phyloP scores from a whole-genome alignment of 176 grass and related monocot species.

The Aegilops umbellulata region DNA sequence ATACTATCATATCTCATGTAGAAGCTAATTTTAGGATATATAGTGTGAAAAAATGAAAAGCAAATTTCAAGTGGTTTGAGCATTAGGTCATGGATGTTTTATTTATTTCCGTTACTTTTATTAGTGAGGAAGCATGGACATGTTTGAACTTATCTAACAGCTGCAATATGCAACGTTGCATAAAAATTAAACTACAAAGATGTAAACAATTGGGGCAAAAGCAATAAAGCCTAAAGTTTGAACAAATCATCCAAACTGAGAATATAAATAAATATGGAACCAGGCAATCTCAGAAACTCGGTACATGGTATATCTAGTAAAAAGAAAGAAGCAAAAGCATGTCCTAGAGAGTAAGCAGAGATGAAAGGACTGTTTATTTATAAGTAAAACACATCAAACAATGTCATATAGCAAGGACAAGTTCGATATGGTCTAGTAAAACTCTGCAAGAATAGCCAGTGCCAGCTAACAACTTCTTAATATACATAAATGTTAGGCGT shows the following conservation, averaged over 20 bases:
- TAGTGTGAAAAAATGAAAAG: not conserved
- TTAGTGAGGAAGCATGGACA: not conserved
- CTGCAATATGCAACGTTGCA: not conserved
- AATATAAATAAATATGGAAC: slow-evolving; percentile 12
- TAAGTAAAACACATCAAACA: not conserved
- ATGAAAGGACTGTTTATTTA: not conserved
- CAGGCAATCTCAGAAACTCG: not conserved
- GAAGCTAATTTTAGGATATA: slow-evolving; percentile 2
- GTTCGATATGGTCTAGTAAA: not conserved
- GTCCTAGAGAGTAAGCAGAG: not conserved
- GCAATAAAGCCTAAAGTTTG: not conserved
- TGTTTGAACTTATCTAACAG: slow-evolving; percentile 1
- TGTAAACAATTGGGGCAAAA: not conserved
- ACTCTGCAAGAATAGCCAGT: not conserved
- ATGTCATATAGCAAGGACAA: not conserved
- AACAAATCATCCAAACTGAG: not conserved
- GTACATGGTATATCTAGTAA: not conserved
- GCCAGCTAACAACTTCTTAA: not conserved
- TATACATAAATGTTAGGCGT: not conserved
- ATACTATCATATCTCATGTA: not conserved
- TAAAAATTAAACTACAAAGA: not conserved
- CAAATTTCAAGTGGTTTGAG: slow-evolving; percentile 13
- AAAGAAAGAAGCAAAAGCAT: not conserved
- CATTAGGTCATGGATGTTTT: not conserved
- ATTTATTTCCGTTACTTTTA: not conserved